Conservation (phyloP, 192 early-diverging fungal species). For the Rhizophagus prolifer region DNA sequence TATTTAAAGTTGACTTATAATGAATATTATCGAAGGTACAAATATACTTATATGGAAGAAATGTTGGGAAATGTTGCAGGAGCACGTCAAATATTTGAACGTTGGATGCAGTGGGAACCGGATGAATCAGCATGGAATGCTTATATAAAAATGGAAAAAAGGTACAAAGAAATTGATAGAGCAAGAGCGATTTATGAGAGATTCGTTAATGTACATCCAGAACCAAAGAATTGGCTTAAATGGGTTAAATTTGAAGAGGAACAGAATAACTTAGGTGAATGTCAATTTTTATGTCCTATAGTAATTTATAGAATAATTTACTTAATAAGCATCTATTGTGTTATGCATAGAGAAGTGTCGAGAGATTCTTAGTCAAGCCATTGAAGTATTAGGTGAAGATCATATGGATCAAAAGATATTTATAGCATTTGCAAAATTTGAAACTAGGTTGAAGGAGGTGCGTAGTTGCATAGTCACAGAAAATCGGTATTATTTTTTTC, state of each 20-base stretch:
- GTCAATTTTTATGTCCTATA: background rate
- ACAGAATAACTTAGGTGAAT: constrained; percentile 63
- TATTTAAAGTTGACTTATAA: background rate
- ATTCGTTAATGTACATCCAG: constrained; percentile 86
- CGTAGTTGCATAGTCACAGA: background rate
- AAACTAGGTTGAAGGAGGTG: constrained; percentile 84
- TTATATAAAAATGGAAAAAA: constrained; percentile 91
- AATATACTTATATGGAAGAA: constrained; percentile 99
- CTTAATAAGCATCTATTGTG: background rate
- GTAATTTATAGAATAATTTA: constrained; percentile 2
- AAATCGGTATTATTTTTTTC: background rate
- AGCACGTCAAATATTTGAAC: constrained; percentile 90
- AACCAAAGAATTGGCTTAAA: constrained; percentile 94
- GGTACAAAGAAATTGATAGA: constrained; percentile 82
- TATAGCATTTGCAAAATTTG: constrained; percentile 96
- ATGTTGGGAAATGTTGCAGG: constrained; percentile 86
- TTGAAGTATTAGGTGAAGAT: constrained; percentile 85
- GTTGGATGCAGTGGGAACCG: constrained; percentile 99
- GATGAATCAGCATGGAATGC: constrained; percentile 89
- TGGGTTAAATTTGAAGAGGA: constrained; percentile 96
- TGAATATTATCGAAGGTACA: constrained; percentile 62
- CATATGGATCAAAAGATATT: constrained; percentile 92
- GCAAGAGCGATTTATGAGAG: constrained; percentile 81
- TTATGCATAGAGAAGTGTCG: constrained; percentile 65
- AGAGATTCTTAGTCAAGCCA: constrained; percentile 84